Base-by-base conservation (phyloP, 2,329 filamentous ascomycete genomes). In the Calonectria hongkongensis region DNA sequence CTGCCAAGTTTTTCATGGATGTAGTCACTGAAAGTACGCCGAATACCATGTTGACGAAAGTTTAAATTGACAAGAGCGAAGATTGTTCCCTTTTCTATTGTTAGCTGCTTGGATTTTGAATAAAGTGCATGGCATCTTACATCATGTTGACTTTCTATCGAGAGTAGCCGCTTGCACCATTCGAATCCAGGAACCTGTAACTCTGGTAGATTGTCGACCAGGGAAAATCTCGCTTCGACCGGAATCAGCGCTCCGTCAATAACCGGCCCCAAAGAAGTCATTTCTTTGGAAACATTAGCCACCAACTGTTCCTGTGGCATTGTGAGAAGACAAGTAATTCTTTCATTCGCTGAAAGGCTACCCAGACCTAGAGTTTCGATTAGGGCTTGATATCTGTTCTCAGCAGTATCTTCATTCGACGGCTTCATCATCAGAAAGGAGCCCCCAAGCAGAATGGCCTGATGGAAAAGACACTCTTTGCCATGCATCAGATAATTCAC, bases 351-450 rank as follows among this genome's bases (percentile, higher is more conserved):
- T n/a, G 51, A 15, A 16, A 62, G 50, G 27, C 33, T 27, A 7
- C 3, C 41, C n/a, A 68, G 33, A 1, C 51, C 50, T 3, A 68
- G 43, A 8, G 66, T 62, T 15, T 50, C 16, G 5, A 50, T 48
- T 3, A 68, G 41, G 2, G 66, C 28, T 4, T 39, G 25, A 48
- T 62, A 68, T 15, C 16, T 47, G 9, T 62, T 27, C 28, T 68
- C 66, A 10, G 43, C 43, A 33, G 43, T 39, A 13, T 60, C 50
- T 18, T 15, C 13, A 2, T 41, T 58, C 8, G n/a, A 39, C 2
- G 66, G 66, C 13, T 47, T 47, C 66, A 68, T 68, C 66, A 62
- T 68, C 13, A 68, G 15, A 48, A 48, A 62, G 4, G 66, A 50
- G 28, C 66, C 54, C 2, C 66, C 43, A 21, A 68, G 18, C 6